These are phyloP conservation scores for Bothriochloa decipiens DNA, from an alignment of 176 grass and related monocot genomes.

Conservation along the genomic window DNA sequence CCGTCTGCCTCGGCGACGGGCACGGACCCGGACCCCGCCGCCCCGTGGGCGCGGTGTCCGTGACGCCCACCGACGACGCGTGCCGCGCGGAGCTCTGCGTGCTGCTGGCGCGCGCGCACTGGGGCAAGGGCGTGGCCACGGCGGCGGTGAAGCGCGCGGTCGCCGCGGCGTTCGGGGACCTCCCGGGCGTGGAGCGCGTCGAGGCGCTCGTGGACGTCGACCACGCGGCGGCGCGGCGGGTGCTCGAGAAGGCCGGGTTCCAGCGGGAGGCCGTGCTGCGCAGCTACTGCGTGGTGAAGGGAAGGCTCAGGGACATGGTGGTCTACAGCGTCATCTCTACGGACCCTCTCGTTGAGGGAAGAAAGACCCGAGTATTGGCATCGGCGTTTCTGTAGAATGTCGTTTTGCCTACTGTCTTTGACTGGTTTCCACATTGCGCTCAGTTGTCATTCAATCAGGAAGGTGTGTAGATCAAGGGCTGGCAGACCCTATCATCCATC, in stretches of 20 bases:
- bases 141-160: slow-evolving; percentile 49
- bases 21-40: not conserved
- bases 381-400: too few species aligned
- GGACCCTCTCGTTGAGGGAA: slow-evolving; percentile 34
- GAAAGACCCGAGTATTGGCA: not conserved
- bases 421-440: too few species aligned
- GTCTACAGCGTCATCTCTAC: slow-evolving; percentile 75
- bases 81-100: slow-evolving; percentile 65
- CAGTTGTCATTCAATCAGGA: too few species aligned
- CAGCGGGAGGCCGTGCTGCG: slow-evolving; percentile 69
- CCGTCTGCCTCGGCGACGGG: slow-evolving; percentile 45
- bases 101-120: slow-evolving; percentile 51
- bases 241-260: slow-evolving; percentile 75
- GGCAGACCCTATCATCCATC: too few species aligned
- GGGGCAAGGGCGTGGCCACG: slow-evolving; percentile 64
- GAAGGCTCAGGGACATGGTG: slow-evolving; percentile 44
- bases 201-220: slow-evolving; percentile 70
- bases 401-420: too few species aligned
- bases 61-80: slow-evolving; percentile 52
- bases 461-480: too few species aligned
- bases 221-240: slow-evolving; percentile 55
- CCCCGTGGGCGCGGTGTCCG: slow-evolving; percentile 66
- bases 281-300: slow-evolving; percentile 59
- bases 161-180: slow-evolving; percentile 36
- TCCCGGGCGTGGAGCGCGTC: slow-evolving; percentile 76